Conservation (phyloP, 495 filamentous ascomycete species). For the Pseudotulostoma volvatum region DNA sequence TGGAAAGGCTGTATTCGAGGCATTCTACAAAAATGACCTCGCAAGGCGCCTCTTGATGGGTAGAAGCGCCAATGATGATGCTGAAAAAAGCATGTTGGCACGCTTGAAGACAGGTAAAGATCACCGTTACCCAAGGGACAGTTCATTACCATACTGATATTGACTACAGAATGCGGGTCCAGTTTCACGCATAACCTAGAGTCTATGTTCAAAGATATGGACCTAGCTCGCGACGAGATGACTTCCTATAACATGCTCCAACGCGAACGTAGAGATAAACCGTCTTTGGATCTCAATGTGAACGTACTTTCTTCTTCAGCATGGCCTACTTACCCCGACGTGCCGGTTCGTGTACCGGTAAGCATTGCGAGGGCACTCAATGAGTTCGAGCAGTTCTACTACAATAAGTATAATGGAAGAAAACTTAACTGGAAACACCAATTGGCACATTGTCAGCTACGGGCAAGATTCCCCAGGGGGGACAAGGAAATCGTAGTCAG, state of each 20-base stretch:
- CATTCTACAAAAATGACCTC: slow-evolving; percentile 96
- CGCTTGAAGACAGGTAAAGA: slow-evolving; percentile 61
- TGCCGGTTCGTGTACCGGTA: slow-evolving; percentile 57
- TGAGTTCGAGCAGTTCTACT: slow-evolving; percentile 68
- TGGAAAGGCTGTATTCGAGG: slow-evolving; percentile 94
- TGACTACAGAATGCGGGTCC: slow-evolving; percentile 62
- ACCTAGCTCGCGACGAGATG: slow-evolving; percentile 76
- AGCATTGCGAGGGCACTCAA: slow-evolving; percentile 49
- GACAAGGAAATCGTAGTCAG: slow-evolving; percentile 75
- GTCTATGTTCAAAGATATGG: slow-evolving; percentile 98
- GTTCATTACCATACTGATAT: slow-evolving; percentile 1
- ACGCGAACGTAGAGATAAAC: slow-evolving; percentile 30
- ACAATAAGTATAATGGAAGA: slow-evolving; percentile 69
- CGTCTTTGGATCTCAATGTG: slow-evolving; percentile 63
- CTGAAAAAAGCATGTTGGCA: slow-evolving; percentile 84
- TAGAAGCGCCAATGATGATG: slow-evolving; percentile 82
- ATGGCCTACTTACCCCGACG: slow-evolving; percentile 84
- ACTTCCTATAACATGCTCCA: slow-evolving; percentile 47
- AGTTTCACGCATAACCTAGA: slow-evolving; percentile 93
- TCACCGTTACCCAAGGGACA: no score
- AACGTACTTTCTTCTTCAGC: slow-evolving; percentile 72
- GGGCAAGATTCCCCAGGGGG: slow-evolving; percentile 58
- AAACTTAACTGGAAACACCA: slow-evolving; percentile 85
- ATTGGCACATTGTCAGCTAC: slow-evolving; percentile 71
- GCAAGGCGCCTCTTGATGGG: slow-evolving; percentile 77